phyloP scores from a whole-genome alignment of 371 early-diverging fungal genomes.

The Mucor lusitanicus region DNA sequence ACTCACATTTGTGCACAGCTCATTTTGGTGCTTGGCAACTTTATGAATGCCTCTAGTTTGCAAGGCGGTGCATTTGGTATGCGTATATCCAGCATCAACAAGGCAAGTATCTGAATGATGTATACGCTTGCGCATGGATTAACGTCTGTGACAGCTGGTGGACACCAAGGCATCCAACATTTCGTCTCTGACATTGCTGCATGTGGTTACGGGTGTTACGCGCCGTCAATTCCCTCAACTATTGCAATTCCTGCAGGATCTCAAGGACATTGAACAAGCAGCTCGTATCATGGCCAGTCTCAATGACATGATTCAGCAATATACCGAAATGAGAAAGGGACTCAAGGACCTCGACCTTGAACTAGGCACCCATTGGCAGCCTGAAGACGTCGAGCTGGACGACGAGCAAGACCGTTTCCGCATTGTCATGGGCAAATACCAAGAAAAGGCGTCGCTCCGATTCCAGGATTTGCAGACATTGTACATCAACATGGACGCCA shows the following conservation, averaged over 20 bases:
- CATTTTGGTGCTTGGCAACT: slow-evolving; percentile 57
- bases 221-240: slow-evolving; percentile 54
- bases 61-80: slow-evolving; percentile 62
- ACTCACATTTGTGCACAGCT: slow-evolving; percentile 17
- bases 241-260: slow-evolving; percentile 30
- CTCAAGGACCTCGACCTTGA: slow-evolving; percentile 32
- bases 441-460: slow-evolving; percentile 21
- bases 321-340: slow-evolving; percentile 38
- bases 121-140: not conserved
- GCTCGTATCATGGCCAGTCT: slow-evolving; percentile 36
- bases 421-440: slow-evolving; percentile 25
- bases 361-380: slow-evolving; percentile 34
- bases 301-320: slow-evolving; percentile 43
- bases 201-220: slow-evolving; percentile 41
- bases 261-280: slow-evolving; percentile 36
- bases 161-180: slow-evolving; percentile 51
- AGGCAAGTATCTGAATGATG: slow-evolving; percentile 25
- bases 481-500: slow-evolving; percentile 40
- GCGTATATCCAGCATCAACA: slow-evolving; percentile 45
- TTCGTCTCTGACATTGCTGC: slow-evolving; percentile 39
- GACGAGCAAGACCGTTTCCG: slow-evolving; percentile 31
- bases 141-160: slow-evolving; percentile 26
- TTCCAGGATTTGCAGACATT: slow-evolving; percentile 35
- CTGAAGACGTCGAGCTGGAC: slow-evolving; percentile 32
- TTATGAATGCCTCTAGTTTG: slow-evolving; percentile 54